Evolutionary conservation across 352 stramenopile genomes (phyloP).

Genomic region (Pythium aphanidermatum): DNA sequence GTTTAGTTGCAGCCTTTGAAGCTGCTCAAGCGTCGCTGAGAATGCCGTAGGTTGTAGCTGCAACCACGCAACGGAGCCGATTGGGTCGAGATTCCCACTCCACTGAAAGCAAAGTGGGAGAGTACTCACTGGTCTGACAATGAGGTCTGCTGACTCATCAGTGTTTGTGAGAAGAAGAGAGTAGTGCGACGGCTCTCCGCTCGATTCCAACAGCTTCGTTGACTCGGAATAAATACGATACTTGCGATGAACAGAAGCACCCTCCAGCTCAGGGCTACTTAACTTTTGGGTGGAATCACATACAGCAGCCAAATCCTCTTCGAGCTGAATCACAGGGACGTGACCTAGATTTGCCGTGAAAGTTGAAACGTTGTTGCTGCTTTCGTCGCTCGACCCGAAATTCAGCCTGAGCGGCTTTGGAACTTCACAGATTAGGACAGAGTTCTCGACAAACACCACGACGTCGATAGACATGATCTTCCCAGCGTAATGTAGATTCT

Average conservation of each 20-base stretch:
- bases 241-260: constrained; percentile 21
- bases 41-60: constrained; percentile 19
- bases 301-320: constrained; percentile 36
- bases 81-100: constrained; percentile 11
- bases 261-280: neutral
- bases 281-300: no score
- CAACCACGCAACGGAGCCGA: constrained; percentile 6
- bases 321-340: constrained; percentile 65
- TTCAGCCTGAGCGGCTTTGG: neutral
- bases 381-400: no score
- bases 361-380: neutral
- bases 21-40: constrained; percentile 3
- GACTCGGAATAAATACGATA: constrained; percentile 52
- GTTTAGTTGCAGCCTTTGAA: constrained; percentile 7
- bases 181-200: neutral
- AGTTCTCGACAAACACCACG: constrained; percentile 78
- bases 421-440: constrained; percentile 40
- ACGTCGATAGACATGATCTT: constrained; percentile 78
- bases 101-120: constrained; percentile 62
- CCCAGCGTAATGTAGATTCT: constrained; percentile 78
- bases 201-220: constrained; percentile 15
- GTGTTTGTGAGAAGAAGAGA: constrained; percentile 63
- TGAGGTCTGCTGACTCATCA: constrained; percentile 31
- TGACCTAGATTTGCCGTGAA: constrained; percentile 42
- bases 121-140: constrained; percentile 66